Conservation (phyloP, 2,329 filamentous ascomycete species). For the Cladosporium oxysporum region DNA sequence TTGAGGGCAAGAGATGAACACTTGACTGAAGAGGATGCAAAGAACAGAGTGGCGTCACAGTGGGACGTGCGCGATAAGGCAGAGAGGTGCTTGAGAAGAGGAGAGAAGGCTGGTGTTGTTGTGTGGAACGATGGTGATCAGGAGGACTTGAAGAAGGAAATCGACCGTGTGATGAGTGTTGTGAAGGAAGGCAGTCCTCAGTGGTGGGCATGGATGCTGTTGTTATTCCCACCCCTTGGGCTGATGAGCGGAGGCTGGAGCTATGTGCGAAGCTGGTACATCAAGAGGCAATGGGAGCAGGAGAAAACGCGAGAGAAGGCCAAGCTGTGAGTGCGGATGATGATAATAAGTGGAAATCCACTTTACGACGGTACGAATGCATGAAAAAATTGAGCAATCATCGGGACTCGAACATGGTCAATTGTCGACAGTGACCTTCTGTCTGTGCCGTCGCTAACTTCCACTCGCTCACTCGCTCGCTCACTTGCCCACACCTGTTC, state of each 20-base stretch:
- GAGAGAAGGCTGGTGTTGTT: constrained; percentile 67
- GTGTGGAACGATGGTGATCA: constrained; percentile 86
- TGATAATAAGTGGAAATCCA: background rate
- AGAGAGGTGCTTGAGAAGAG: constrained; percentile 67
- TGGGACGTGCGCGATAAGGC: constrained; percentile 84
- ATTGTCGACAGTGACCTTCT: background rate
- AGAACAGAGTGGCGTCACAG: constrained; percentile 84
- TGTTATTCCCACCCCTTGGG: constrained; percentile 73
- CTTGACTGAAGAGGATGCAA: constrained; percentile 79
- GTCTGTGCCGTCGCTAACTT: background rate
- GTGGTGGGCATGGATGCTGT: constrained; percentile 79
- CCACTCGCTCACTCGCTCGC: background rate
- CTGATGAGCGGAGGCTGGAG: constrained; percentile 68
- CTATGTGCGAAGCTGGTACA: constrained; percentile 69
- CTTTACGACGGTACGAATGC: background rate
- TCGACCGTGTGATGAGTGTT: constrained; percentile 65
- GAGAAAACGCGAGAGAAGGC: constrained; percentile 58
- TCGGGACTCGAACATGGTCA: background rate
- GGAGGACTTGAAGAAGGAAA: constrained; percentile 67
- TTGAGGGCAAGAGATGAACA: constrained; percentile 75
- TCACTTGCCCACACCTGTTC: background rate
- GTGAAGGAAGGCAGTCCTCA: constrained; percentile 65
- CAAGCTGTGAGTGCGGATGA: constrained; percentile 49
- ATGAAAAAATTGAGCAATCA: background rate
- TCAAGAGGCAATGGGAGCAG: constrained; percentile 71